These are phyloP conservation scores for Alternaria novae-zelandiae DNA, from an alignment of 2,329 filamentous ascomycete genomes.

Conservation along the genomic window DNA sequence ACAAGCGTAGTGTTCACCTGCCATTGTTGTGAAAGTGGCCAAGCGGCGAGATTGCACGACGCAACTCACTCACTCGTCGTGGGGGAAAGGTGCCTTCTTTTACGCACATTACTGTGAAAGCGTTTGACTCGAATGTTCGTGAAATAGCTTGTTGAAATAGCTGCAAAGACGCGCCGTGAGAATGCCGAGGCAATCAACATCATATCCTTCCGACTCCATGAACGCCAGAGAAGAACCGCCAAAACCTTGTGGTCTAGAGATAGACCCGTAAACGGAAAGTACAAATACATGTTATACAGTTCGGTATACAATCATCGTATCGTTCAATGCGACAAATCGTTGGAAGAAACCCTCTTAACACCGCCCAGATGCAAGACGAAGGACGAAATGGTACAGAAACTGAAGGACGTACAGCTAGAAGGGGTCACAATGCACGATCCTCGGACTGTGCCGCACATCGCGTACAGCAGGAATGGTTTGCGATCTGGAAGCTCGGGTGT, in stretches of 20 bases:
- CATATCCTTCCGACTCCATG: not conserved
- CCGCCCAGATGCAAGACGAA: not conserved
- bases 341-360: not conserved
- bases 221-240: not conserved
- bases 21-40: not conserved
- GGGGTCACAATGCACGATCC: not conserved
- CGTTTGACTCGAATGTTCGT: not conserved
- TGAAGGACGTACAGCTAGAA: not conserved
- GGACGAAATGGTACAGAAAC: not conserved
- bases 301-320: not conserved
- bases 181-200: not conserved
- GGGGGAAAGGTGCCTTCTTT: not conserved
- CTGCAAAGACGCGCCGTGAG: not conserved
- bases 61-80: not conserved
- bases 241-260: not conserved
- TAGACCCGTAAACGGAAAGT: not conserved
- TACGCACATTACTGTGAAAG: not conserved
- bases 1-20: not conserved
- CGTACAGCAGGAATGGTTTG: not conserved
- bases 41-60: not conserved
- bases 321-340: not conserved
- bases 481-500: not conserved
- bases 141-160: not conserved
- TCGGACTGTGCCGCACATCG: slow-evolving; percentile 7
- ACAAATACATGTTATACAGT: not conserved